Evolutionary conservation across 805 yeast species (phyloP).

Genomic region (Candida krabiensis): DNA sequence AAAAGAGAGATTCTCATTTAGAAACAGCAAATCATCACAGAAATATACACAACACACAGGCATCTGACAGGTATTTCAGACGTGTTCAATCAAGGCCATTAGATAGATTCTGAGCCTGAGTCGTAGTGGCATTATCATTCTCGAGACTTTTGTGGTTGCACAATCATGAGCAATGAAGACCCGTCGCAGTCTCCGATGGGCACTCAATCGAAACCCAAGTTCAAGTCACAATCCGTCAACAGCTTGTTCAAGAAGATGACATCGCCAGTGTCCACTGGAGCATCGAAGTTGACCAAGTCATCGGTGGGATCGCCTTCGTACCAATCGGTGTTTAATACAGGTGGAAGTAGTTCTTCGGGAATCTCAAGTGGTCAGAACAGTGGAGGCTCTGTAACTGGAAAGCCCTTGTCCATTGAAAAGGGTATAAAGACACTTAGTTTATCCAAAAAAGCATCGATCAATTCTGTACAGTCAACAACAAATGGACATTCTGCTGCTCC

Average conservation of each 20-base stretch:
- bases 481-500: slow-evolving; percentile 8
- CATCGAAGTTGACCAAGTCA: slow-evolving; percentile 5
- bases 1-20: no score
- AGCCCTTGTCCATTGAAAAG: slow-evolving; percentile 7
- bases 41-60: no score
- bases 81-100: no score
- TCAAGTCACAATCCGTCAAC: slow-evolving; percentile 31
- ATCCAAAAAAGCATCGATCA: slow-evolving; percentile 7
- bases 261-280: slow-evolving; percentile 4
- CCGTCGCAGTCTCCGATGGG: not conserved
- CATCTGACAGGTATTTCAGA: no score
- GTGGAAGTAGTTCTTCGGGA: not conserved
- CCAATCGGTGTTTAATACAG: not conserved
- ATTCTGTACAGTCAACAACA: slow-evolving; percentile 2
- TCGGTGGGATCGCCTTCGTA: slow-evolving; percentile 2
- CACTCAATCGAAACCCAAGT: slow-evolving; percentile 17
- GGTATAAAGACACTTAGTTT: slow-evolving; percentile 14
- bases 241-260: slow-evolving; percentile 23
- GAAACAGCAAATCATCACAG: no score
- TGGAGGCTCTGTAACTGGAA: slow-evolving; percentile 2
- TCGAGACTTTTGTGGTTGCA: not conserved
- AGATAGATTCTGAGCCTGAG: no score
- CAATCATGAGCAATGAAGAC: not conserved
- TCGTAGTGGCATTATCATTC: no score
- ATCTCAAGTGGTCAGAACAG: not conserved